These are phyloP conservation scores for Calonectria honghensis DNA, from an alignment of 2,329 filamentous ascomycete species.

Conservation along the genomic window DNA sequence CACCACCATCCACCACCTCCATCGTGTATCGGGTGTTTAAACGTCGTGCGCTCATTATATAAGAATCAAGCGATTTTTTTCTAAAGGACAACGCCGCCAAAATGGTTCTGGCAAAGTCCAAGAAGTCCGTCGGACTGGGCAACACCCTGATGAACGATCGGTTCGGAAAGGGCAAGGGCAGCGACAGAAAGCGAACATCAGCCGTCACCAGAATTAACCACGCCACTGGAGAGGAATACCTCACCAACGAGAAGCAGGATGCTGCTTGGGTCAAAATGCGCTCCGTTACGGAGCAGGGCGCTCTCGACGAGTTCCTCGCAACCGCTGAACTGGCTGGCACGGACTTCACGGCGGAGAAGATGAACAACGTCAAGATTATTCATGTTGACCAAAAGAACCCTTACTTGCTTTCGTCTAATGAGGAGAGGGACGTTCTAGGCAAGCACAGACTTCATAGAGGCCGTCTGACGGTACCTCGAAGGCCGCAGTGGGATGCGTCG, in stretches of 20 bases:
- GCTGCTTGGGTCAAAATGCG: conserved; percentile 99
- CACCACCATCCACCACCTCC: conserved; percentile 36
- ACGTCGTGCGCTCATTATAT: conserved; percentile 37
- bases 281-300: conserved; percentile 97
- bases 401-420: conserved; percentile 88
- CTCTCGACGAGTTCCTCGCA: conserved; percentile 95
- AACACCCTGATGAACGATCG: conserved; percentile 99
- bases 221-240: conserved; percentile 89
- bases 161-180: conserved; percentile 93
- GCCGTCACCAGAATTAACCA: conserved; percentile 82
- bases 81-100: conserved; percentile 54
- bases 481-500: conserved; percentile 89
- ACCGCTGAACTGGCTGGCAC: conserved; percentile 98
- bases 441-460: conserved; percentile 89
- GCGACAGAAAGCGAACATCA: conserved; percentile 83
- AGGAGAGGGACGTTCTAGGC: conserved; percentile 85
- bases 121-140: conserved; percentile 94
- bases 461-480: conserved; percentile 89
- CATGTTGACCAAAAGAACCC: conserved; percentile 97
- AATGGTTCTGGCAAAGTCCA: conserved; percentile 88
- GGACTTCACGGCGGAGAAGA: conserved; percentile 98
- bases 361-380: conserved; percentile 99
- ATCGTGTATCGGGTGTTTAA: conserved; percentile 41
- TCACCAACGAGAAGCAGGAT: conserved; percentile 92
- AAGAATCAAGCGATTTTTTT: conserved; percentile 24